These are phyloP conservation scores for Boletus fagicola DNA, from an alignment of 768 basidiomycete genomes.

Conservation along the genomic window DNA sequence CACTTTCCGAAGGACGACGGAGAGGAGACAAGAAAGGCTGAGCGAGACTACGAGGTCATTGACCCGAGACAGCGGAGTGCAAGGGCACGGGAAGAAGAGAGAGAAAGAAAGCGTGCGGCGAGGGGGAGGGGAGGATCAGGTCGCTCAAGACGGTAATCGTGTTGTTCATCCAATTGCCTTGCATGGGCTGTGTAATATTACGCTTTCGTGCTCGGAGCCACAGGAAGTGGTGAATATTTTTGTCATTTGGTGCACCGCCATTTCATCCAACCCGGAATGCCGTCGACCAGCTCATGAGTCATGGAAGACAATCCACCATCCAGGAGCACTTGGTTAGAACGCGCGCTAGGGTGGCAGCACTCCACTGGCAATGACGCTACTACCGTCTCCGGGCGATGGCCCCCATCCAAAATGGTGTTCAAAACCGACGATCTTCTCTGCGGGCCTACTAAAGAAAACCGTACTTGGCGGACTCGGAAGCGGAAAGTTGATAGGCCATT, in stretches of 20 bases:
- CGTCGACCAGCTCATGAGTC: not conserved
- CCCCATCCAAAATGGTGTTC: not conserved
- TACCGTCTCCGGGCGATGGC: not conserved
- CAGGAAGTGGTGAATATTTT: not conserved
- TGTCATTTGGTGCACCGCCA: not conserved
- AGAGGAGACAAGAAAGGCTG: conserved; percentile 74
- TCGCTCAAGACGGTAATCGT: conserved; percentile 23
- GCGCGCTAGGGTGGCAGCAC: not conserved
- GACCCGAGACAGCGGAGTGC: conserved; percentile 75
- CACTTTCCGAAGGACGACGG: conserved; percentile 77
- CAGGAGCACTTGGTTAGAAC: not conserved
- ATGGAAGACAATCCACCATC: not conserved
- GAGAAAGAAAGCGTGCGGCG: conserved; percentile 52
- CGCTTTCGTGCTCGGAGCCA: not conserved
- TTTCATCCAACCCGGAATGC: not conserved
- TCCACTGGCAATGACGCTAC: not conserved
- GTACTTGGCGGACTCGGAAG: not conserved
- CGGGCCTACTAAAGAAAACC: not conserved
- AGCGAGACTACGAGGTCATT: conserved; percentile 87
- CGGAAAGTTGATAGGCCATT: not conserved
- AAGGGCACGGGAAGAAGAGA: conserved; percentile 74
- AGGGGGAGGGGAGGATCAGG: conserved; percentile 23
- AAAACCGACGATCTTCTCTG: not conserved
- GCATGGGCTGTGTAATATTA: not conserved
- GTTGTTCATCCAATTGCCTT: not conserved